Base-by-base conservation (phyloP, 2,329 filamentous ascomycete genomes). In the Pseudomassariella vexata region DNA sequence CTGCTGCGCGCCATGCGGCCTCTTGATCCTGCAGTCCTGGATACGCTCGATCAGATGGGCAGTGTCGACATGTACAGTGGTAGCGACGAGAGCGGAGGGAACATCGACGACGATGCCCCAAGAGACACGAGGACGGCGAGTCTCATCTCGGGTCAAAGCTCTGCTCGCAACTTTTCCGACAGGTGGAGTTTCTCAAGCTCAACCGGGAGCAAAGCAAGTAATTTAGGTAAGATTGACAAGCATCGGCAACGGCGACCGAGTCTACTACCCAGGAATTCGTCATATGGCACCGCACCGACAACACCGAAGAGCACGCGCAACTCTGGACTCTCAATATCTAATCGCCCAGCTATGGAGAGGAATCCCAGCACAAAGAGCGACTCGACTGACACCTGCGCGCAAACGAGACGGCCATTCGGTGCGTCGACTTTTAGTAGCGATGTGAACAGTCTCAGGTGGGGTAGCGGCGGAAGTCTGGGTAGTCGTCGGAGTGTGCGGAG, bases 1-100 rank as follows among this genome's bases (percentile, higher is more conserved):
- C 65, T 96, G 0, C 64, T 96, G 10, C 76, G 83, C 32, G 73
- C 70, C 12, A 94, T 96, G 84, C 71, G 65, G 18, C 68, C 74
- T 0, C 61, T 86, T 3, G 66, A 82, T 36, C 62, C 72, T 0
- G 60, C 61, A 0, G 53, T 77, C 5, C 51, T 86, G 5, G 52
- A 57, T 17, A 45, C 41, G 9, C 33, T 44, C 9, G 38, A 37
- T 1, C 51, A 51, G 7, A 47, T 46, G n/a, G 49, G 51, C 20
- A 44, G 37, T 11, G n/a, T n/a, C n/a, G 32, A 26, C 12, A 32
- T 34, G 22, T 36, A 38, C 25, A 30, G 31, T 10, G 34, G 47
- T 20, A 39, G 40, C 17, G 38, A 34, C 15, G 44, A 44, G 17
- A 42, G 47, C 22, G 45, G 50, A 16, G 49, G 49, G 9, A 48